These are phyloP conservation scores for Beauveria sp. DNA, from an alignment of 2,329 filamentous ascomycete species.

Conservation along the genomic window DNA sequence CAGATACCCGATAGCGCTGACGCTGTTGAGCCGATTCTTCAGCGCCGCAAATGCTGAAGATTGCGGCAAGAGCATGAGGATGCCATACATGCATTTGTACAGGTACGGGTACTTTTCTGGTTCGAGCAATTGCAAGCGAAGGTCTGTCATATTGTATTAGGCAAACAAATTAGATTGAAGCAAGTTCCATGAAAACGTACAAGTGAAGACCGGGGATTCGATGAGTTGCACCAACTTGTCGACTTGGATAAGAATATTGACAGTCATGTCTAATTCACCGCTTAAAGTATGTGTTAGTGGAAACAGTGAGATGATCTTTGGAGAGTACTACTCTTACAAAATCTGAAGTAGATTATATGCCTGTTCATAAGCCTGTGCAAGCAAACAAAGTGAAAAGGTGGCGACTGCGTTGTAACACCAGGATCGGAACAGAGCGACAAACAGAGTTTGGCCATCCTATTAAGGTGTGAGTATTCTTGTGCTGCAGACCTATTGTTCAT, in stretches of 20 bases:
- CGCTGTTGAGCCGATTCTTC: constrained; percentile 93
- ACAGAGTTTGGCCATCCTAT: constrained; percentile 89
- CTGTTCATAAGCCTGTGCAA: constrained; percentile 96
- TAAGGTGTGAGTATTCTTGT: neutral
- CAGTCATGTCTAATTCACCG: constrained; percentile 96
- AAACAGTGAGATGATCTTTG: neutral
- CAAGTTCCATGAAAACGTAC: constrained; percentile 39
- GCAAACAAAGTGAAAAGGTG: constrained; percentile 88
- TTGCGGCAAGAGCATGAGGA: constrained; percentile 96
- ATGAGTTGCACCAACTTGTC: constrained; percentile 96
- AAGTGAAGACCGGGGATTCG: constrained; percentile 96
- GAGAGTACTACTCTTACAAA: constrained; percentile 53
- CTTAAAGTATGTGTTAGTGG: constrained; percentile 33
- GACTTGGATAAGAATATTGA: constrained; percentile 97
- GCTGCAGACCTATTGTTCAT: neutral
- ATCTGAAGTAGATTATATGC: constrained; percentile 94
- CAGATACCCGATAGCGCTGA: constrained; percentile 92
- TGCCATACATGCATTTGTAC: constrained; percentile 95
- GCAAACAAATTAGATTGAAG: neutral
- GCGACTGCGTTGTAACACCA: constrained; percentile 99
- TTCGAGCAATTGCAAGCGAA: constrained; percentile 88
- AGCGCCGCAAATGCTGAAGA: constrained; percentile 94
- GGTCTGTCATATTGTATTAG: constrained; percentile 47
- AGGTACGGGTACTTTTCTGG: constrained; percentile 91
- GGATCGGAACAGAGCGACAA: constrained; percentile 86